Base-by-base conservation (phyloP, 2,329 filamentous ascomycete genomes). In the Lecanicillium sp. region DNA sequence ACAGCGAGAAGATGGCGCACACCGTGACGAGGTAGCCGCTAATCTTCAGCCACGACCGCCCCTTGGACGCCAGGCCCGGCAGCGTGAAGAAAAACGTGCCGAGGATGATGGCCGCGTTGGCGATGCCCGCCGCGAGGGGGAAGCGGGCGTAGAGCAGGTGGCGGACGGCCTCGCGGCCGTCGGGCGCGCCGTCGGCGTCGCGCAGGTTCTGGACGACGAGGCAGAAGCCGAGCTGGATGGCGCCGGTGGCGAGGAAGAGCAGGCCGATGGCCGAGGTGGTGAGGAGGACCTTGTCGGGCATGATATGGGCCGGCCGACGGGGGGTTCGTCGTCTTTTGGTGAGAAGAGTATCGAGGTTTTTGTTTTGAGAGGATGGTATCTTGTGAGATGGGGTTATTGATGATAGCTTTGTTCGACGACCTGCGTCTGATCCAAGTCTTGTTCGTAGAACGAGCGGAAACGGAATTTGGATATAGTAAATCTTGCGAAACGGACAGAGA, bases 101-200 rank as follows among this genome's bases (percentile, higher is more conserved):
- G 64, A 91, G 81, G 62, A 90, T 78, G 59, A 90, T 71, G 58
- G 83, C 73, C 52, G 83, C 78, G 64, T 90, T 90, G 60, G 75
- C 81, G 54, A 90, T 80, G 51, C 82, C 84, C 44, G 82, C 86
- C 78, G 69, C 71, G 43, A 81, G 63, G 9, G 78, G 78, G 49
- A 81, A 78, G 24, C 63, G 61, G 54, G 71, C 68, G 61, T 78
- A 77, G 19, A 81, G 61, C 35, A 81, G 62, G 53, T 77, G 69
- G 49, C 72, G 68, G 24, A 73, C 73, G 23, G 73, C 75, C 49
- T 75, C 65, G 48, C 63, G 58, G 47, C 78, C 78, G 36, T 72
- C 65, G 4, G 56, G 60, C 26, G 75, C 67, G 11, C 54, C 42
- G 52, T 74, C 60, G 26, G 5, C 30, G 60, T 68, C 64, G 61